Evolutionary conservation across 2,329 filamentous ascomycete genomes (phyloP).

Genomic region (Neocucurbitaria cava): DNA sequence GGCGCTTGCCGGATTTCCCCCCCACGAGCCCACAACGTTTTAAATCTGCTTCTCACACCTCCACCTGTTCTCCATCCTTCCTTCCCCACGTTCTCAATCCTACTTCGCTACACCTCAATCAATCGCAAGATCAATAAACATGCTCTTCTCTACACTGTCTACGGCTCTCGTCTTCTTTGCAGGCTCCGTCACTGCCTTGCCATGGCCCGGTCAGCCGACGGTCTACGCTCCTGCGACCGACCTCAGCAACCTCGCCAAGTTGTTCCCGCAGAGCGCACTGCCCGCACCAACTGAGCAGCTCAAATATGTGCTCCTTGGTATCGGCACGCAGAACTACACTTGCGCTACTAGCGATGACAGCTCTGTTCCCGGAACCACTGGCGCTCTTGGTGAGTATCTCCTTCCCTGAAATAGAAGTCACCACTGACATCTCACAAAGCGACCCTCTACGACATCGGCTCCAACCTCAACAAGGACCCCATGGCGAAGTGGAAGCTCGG

Average conservation of each 20-base stretch:
- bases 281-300: constrained; percentile 43
- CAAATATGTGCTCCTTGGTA: constrained; percentile 56
- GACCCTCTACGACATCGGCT: constrained; percentile 46
- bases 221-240: constrained; percentile 23
- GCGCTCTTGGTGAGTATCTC: constrained; percentile 39
- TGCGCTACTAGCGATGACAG: constrained; percentile 43
- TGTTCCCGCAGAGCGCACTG: constrained; percentile 40
- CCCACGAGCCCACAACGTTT: background rate
- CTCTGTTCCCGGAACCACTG: constrained; percentile 39
- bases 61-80: background rate
- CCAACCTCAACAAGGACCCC: constrained; percentile 36
- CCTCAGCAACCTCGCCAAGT: constrained; percentile 32
- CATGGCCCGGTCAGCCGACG: constrained; percentile 11
- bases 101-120: background rate
- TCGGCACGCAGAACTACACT: constrained; percentile 63
- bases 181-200: constrained; percentile 24
- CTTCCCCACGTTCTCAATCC: background rate
- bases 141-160: constrained; percentile 39
- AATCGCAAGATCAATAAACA: constrained; percentile 16
- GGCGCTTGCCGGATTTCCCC: too few relatives aligned
- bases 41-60: background rate
- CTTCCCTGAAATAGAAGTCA: background rate
- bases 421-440: constrained; percentile 30
- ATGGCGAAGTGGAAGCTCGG: constrained; percentile 41
- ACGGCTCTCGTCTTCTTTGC: constrained; percentile 30